Conservation (phyloP, 2,329 filamentous ascomycete genomes). For the Colletotrichum liaoningense region DNA sequence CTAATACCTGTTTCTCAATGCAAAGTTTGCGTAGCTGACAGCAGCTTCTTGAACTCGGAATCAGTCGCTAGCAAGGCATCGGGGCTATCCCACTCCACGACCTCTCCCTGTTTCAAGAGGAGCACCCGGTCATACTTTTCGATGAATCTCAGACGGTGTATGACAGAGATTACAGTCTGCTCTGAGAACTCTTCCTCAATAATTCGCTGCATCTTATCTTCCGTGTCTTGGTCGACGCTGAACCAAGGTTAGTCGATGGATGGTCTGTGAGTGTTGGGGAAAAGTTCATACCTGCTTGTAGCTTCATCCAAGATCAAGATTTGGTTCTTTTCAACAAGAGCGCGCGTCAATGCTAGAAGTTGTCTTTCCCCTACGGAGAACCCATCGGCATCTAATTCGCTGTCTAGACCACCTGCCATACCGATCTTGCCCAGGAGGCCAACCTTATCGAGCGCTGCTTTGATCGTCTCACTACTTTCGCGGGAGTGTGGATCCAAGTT, state of each 20-base stretch:
- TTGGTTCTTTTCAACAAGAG: constrained; percentile 48
- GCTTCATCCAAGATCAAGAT: constrained; percentile 19
- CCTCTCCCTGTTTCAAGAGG: constrained; percentile 1
- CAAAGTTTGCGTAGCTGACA: neutral
- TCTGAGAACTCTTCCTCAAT: constrained; percentile 7
- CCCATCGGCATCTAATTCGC: constrained; percentile 43
- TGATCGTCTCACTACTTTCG: constrained; percentile 54
- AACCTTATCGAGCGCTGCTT: constrained; percentile 57
- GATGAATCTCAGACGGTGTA: constrained; percentile 8
- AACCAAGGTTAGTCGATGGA: neutral
- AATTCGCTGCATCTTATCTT: constrained; percentile 4
- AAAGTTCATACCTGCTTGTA: constrained; percentile 18
- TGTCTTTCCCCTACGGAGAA: constrained; percentile 59
- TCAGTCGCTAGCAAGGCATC: neutral
- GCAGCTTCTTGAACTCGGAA: constrained; percentile 5
- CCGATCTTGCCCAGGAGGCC: constrained; percentile 55
- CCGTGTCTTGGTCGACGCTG: constrained; percentile 12
- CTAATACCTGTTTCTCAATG: neutral
- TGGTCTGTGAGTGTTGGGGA: neutral
- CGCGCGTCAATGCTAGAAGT: constrained; percentile 59
- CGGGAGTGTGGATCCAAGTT: constrained; percentile 59
- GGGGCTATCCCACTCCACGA: constrained; percentile 1
- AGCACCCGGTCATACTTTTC: constrained; percentile 3
- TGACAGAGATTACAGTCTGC: constrained; percentile 8
- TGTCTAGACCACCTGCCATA: constrained; percentile 50